These are phyloP conservation scores for Mycothermus thermophilus DNA, from an alignment of 495 filamentous ascomycete species.

Conservation along the genomic window DNA sequence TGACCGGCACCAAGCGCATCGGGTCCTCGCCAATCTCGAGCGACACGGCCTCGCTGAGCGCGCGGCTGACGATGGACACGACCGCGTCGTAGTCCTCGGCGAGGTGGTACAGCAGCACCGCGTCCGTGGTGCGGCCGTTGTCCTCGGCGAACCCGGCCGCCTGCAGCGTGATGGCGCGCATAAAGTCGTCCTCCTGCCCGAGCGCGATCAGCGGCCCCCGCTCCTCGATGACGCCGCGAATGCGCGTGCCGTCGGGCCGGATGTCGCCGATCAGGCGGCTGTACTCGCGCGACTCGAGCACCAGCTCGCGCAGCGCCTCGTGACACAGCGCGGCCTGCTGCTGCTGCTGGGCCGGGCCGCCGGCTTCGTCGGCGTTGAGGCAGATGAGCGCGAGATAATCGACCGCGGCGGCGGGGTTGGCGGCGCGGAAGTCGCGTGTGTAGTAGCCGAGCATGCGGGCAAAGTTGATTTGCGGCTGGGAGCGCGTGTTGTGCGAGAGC, in stretches of 20 bases:
- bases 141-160: conserved; percentile 87
- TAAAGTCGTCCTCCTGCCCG: conserved; percentile 63
- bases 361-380: conserved; percentile 73
- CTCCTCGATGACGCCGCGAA: conserved; percentile 77
- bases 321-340: conserved; percentile 74
- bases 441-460: conserved; percentile 86
- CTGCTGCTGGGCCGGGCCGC: conserved; percentile 52
- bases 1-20: conserved; percentile 62
- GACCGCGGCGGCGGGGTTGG: conserved; percentile 69
- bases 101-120: conserved; percentile 85
- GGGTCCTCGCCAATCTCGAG: conserved; percentile 66
- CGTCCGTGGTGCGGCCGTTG: conserved; percentile 80
- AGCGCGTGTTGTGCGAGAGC: conserved; percentile 51
- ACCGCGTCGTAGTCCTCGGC: conserved; percentile 91
- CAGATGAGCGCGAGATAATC: conserved; percentile 91
- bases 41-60: conserved; percentile 76
- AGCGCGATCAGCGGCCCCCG: conserved; percentile 75
- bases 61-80: conserved; percentile 71
- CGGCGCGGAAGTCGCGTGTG: conserved; percentile 85
- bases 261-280: conserved; percentile 89
- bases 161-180: conserved; percentile 74
- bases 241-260: conserved; percentile 60
- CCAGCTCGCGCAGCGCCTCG: conserved; percentile 86
- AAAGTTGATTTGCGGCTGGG: conserved; percentile 84
- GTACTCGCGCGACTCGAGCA: conserved; percentile 88